Conservation (phyloP, 768 basidiomycete genomes). For the Pleurotus sapidus region DNA sequence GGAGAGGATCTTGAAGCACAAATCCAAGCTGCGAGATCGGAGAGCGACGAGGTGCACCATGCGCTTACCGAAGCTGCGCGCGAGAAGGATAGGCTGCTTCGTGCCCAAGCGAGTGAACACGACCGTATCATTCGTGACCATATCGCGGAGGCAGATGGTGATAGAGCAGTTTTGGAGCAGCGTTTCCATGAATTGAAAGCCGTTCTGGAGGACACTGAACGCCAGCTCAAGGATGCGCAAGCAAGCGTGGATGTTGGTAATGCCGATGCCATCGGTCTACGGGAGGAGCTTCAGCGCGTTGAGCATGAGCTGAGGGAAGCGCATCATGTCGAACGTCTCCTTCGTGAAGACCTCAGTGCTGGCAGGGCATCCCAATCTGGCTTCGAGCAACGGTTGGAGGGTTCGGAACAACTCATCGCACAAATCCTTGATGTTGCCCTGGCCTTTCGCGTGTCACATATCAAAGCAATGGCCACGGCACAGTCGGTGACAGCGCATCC, state of each 20-base stretch:
- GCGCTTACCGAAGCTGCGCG: conserved; percentile 64
- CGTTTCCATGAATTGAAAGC: conserved; percentile 75
- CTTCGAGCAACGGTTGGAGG: conserved; percentile 65
- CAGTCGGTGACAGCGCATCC: conserved; percentile 58
- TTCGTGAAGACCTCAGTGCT: conserved; percentile 73
- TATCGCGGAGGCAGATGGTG: conserved; percentile 90
- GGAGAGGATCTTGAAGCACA: conserved; percentile 77
- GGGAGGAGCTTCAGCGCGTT: conserved; percentile 71
- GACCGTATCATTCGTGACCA: conserved; percentile 76
- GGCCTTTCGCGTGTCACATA: conserved; percentile 72
- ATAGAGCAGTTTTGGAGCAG: conserved; percentile 89
- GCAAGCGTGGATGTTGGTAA: conserved; percentile 62
- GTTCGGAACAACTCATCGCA: conserved; percentile 66
- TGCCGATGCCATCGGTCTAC: conserved; percentile 64
- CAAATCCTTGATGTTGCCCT: conserved; percentile 82
- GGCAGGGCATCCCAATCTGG: conserved; percentile 66
- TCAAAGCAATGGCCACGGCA: conserved; percentile 63
- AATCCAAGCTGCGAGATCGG: conserved; percentile 64
- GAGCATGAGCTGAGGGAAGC: conserved; percentile 71
- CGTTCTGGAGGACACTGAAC: conserved; percentile 55
- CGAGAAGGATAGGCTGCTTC: conserved; percentile 80
- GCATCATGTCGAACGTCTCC: conserved; percentile 60
- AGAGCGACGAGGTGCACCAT: conserved; percentile 67
- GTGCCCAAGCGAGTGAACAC: conserved; percentile 67
- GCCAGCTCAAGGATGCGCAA: conserved; percentile 60